These are phyloP conservation scores for Lodderomyces margitis DNA, from an alignment of 1,139 yeast species.

Conservation along the genomic window DNA sequence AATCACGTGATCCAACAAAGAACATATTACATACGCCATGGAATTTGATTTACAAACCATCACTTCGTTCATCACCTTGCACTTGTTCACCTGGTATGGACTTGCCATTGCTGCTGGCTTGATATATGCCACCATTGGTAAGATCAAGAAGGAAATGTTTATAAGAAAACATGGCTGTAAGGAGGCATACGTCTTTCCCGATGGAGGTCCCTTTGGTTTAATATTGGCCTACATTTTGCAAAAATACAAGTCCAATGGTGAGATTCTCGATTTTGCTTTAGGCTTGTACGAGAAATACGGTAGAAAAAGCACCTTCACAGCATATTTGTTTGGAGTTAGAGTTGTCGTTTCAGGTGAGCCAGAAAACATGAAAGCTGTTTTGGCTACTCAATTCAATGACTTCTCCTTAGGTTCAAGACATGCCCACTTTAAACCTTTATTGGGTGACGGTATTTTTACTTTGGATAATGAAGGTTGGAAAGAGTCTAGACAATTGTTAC, in stretches of 20 bases:
- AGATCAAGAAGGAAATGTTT: conserved; percentile 7
- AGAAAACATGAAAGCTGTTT: conserved; percentile 35
- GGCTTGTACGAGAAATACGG: conserved; percentile 14
- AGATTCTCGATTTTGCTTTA: conserved; percentile 22
- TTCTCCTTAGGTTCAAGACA: conserved; percentile 50
- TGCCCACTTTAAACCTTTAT: conserved; percentile 37
- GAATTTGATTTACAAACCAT: background rate
- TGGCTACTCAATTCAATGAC: conserved; percentile 49
- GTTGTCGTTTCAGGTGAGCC: conserved; percentile 25
- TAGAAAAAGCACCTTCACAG: conserved; percentile 24
- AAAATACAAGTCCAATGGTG: conserved; percentile 23
- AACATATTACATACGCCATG: background rate
- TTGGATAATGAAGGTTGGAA: conserved; percentile 58
- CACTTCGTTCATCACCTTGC: conserved; percentile 1
- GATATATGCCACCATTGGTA: conserved; percentile 8
- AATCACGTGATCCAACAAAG: background rate
- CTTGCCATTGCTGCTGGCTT: conserved; percentile 1
- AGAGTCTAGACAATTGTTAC: conserved; percentile 51
- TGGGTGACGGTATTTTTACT: conserved; percentile 61
- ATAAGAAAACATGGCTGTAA: conserved; percentile 11
- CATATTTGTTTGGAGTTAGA: conserved; percentile 31
- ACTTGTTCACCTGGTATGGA: conserved; percentile 13
- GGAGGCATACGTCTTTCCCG: conserved; percentile 9
- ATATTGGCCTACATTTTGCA: conserved; percentile 13
- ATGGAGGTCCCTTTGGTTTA: conserved; percentile 16